These are phyloP conservation scores for Sergeia podlipaevii DNA, from an alignment of 208 protist genomes.

Conservation along the genomic window DNA sequence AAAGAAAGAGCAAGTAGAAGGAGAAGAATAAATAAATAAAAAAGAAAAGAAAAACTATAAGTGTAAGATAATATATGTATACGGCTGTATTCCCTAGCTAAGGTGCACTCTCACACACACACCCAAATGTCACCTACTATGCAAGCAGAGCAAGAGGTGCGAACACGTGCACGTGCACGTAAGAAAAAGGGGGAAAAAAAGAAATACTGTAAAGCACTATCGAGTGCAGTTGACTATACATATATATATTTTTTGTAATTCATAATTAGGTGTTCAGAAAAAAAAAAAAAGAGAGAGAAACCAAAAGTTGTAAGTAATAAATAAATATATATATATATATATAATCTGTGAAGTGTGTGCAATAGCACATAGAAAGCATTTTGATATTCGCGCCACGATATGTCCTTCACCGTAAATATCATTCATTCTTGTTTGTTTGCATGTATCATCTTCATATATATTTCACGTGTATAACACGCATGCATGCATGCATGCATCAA, in stretches of 20 bases:
- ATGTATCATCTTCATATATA: too few relatives aligned
- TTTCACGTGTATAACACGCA: not conserved
- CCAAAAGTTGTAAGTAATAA: not conserved
- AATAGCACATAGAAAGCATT: not conserved
- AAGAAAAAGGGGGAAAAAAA: conserved; percentile 13
- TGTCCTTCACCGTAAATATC: too few relatives aligned
- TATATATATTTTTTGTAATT: too few relatives aligned
- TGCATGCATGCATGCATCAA: not conserved
- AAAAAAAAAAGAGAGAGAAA: conserved; percentile 4
- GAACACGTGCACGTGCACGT: not conserved
- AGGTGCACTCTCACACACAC: too few relatives aligned
- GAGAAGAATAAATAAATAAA: not conserved
- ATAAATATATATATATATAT: conserved; percentile 1
- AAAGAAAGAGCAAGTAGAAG: not conserved
- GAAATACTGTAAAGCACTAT: not conserved
- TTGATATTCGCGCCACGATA: too few relatives aligned
- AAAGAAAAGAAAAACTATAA: not conserved
- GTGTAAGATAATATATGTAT: not conserved
- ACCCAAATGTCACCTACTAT: too few relatives aligned
- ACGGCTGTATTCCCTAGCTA: too few relatives aligned
- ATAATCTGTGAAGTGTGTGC: not conserved
- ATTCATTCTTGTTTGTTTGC: too few relatives aligned
- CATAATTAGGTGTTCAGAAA: not conserved
- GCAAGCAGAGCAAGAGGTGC: not conserved
- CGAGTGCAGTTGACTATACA: too few relatives aligned